Evolutionary conservation across 1,139 yeast species (phyloP), one percentile per base, ranked within the genome.

Genomic region (Sugiyamaella grinbergsii): DNA sequence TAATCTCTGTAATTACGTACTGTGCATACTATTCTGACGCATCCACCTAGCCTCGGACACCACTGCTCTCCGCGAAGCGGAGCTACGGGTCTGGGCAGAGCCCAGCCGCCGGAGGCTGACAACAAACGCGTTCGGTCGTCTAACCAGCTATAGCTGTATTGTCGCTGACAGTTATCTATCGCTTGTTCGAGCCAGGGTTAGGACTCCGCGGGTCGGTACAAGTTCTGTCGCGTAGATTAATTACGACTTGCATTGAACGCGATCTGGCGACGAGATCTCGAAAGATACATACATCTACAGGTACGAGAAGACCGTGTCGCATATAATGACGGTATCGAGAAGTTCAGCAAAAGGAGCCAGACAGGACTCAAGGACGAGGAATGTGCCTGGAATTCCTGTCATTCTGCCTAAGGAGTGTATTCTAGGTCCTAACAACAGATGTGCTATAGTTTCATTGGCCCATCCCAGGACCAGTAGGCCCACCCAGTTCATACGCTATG

Each of bases 401-500:
- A 47, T 52, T 31, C 50, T 55, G n/a, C 55, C 55, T 8, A 32
- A 38, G 22, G 52, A 47, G 29, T 51, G 54, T 46, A 20, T 34
- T 3, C 23, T 43, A 20, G 47, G 29, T 26, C 20, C 47, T 11
- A 11, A 26, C 33, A 20, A 22, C 11, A 42, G 38, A 7, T 38
- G 42, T 11, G 15, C 20, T 22, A 32, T 55, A 16, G 38, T 52
- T 2, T 28, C 42, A 13, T 47, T 55, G n/a, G 55, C 55, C 20
- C 61, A 67, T 44, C 72, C 72, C 4, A 53, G 63, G 13, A 63
- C 69, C 0, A 53, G 52, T 3, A 34, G 42, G 26, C 54, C 56
- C 2, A 58, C 64, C 20, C 50, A 58, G 45, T 67, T 58, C 44
- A 39, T 54, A 5, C 13, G 11, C 18, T 28, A 43, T 43, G 49